Conservation (phyloP, 768 basidiomycete genomes). For the Sporobolomyces roseus region DNA sequence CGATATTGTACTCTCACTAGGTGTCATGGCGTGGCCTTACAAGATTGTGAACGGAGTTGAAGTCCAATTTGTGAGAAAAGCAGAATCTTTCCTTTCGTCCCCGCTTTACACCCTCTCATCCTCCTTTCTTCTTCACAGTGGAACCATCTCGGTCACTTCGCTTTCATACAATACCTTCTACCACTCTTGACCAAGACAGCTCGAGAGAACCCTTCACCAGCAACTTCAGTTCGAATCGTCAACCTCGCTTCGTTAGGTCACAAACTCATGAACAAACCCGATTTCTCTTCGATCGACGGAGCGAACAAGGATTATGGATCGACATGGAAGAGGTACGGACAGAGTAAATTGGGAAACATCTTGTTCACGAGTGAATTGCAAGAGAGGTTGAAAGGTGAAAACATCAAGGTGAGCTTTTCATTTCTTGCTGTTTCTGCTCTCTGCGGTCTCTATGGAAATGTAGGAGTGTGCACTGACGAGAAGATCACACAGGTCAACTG, state of each 20-base stretch:
- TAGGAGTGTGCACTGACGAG: no score
- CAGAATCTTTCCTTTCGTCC: background rate
- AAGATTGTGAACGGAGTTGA: constrained; percentile 27
- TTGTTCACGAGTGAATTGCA: constrained; percentile 8
- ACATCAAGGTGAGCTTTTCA: constrained; percentile 1
- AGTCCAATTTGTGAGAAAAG: constrained; percentile 28
- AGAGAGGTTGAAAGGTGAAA: background rate
- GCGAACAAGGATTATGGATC: constrained; percentile 5
- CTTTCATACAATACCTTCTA: constrained; percentile 33
- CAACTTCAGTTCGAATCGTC: constrained; percentile 22
- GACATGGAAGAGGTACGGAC: constrained; percentile 22
- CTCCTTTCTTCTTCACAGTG: constrained; percentile 10
- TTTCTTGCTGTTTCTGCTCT: no score
- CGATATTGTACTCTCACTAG: no score
- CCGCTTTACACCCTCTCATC: background rate
- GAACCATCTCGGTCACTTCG: constrained; percentile 42
- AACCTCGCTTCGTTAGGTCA: constrained; percentile 19
- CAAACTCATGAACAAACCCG: constrained; percentile 8
- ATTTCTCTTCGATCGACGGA: constrained; percentile 15
- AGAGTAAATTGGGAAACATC: constrained; percentile 5
- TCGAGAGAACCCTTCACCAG: constrained; percentile 13
- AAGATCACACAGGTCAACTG: background rate
- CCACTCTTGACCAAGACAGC: constrained; percentile 34
- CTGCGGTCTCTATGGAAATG: no score
- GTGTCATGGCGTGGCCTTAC: constrained; percentile 35